Base-by-base conservation (phyloP, 768 basidiomycete genomes). In the Tricholomella constricta region DNA sequence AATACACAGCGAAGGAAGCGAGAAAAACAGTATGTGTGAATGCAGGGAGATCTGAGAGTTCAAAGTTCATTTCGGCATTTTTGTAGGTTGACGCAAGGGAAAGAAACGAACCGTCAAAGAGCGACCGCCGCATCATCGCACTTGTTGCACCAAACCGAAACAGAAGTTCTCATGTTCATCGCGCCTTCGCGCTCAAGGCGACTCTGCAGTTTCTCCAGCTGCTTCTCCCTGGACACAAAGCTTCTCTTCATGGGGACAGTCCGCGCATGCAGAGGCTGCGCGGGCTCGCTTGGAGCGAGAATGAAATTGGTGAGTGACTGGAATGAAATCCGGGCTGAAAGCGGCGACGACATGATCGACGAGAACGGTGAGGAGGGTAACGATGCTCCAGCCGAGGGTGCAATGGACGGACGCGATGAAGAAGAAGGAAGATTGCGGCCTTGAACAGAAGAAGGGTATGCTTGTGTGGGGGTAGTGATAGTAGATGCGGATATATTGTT, bases 191-290 rank as follows among this genome's bases (percentile, higher is more conserved):
- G 65, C 60, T 78, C 73, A 64, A 91, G 69, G 57, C 84, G 80
- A 27, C 67, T 62, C 65, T 75, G 77, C 60, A 91, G 69, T 69
- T 79, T 83, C 64, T 81, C 79, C 60, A 91, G 66, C 66, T 92
- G 90, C 57, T 73, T 78, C 61, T 85, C 79, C 64, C 79, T 85
- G 23, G 84, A 77, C 42, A 88, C 84, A 63, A 75, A 88, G 51
- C 70, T 69, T 55, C 70, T 61, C 52, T 65, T 65, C 34, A 14
- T 43, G 25, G 58, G 36, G 36, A 36, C 43, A 44, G 44, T 22
- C 42, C 34, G 46, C 6, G 29, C 29, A 31, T 31, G 9, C 31
- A 11, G 31, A 9, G 10, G 31, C 6, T 36, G 34, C 22, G 26
- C 25, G 14, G 41, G 15, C 37, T 15, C 43, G 32, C 50, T 35